Evolutionary conservation across 495 filamentous ascomycete species (phyloP).

Genomic region (Durotheca rogersii): DNA sequence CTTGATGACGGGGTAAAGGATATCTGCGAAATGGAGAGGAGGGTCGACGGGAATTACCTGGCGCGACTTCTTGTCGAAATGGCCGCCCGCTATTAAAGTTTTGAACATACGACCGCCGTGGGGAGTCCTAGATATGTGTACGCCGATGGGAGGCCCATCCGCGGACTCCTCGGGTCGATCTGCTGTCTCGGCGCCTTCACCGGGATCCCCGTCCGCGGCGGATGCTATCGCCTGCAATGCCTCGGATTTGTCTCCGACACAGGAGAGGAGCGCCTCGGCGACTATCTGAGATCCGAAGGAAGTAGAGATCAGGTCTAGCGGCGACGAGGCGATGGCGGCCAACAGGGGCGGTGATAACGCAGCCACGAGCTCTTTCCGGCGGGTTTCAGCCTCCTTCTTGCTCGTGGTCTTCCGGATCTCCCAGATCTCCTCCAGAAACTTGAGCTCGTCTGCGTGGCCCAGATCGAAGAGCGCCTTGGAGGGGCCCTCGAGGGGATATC

Average conservation of each 20-base stretch:
- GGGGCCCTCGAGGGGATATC: conserved; percentile 79
- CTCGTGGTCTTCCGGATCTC: conserved; percentile 74
- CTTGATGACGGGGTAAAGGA: conserved; percentile 75
- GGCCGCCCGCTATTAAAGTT: conserved; percentile 80
- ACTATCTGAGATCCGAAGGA: conserved; percentile 87
- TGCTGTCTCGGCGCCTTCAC: conserved; percentile 36
- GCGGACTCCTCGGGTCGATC: conserved; percentile 40
- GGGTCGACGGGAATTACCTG: conserved; percentile 69
- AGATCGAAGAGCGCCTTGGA: conserved; percentile 67
- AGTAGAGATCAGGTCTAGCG: conserved; percentile 64
- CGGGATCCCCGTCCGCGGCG: conserved; percentile 64
- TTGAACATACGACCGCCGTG: conserved; percentile 85
- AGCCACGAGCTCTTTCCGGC: conserved; percentile 73
- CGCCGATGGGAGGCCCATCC: conserved; percentile 17
- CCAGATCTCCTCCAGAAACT: conserved; percentile 71
- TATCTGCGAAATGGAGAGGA: conserved; percentile 72
- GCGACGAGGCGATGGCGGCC: conserved; percentile 65
- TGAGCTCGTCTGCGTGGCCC: conserved; percentile 58
- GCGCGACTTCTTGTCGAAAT: conserved; percentile 70
- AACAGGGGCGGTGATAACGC: conserved; percentile 68
- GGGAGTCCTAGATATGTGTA: conserved; percentile 59
- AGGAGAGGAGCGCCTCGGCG: conserved; percentile 75
- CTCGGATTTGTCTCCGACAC: conserved; percentile 66
- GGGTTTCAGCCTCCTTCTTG: conserved; percentile 80
- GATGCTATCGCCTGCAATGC: conserved; percentile 71